Evolutionary conservation across 2,329 filamentous ascomycete genomes (phyloP).

Genomic region (Atkinsonella texensis): DNA sequence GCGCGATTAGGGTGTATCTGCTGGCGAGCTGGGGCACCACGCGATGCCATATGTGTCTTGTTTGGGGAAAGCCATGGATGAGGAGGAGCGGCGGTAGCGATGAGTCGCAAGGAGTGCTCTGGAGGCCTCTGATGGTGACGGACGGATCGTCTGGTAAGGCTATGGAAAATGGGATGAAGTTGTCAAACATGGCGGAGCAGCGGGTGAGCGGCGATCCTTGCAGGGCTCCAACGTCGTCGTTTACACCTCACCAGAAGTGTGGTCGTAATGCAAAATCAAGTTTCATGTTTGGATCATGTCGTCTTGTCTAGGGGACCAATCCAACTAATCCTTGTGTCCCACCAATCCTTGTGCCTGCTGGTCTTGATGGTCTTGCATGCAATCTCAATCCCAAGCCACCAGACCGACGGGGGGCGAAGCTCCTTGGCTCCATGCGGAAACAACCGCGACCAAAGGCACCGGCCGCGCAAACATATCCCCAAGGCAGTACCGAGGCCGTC

Average conservation of each 20-base stretch:
- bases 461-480: conserved; percentile 2
- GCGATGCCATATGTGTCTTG: conserved; percentile 38
- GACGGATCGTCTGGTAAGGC: conserved; percentile 21
- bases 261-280: too few species aligned
- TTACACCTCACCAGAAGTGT: too few species aligned
- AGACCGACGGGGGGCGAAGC: background rate
- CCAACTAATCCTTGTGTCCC: too few species aligned
- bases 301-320: too few species aligned
- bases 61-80: conserved; percentile 42
- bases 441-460: background rate
- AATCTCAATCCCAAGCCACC: too few species aligned
- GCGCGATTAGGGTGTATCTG: conserved; percentile 29
- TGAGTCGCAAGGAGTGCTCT: conserved; percentile 11
- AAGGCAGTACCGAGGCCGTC: background rate
- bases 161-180: conserved; percentile 26
- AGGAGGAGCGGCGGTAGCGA: conserved; percentile 31
- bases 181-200: conserved; percentile 23
- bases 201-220: background rate
- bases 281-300: too few species aligned
- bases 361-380: too few species aligned
- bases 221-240: too few species aligned
- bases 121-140: conserved; percentile 32
- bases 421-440: background rate
- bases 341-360: too few species aligned
- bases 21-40: conserved; percentile 26